Evolutionary conservation across 495 filamentous ascomycete genomes (phyloP).

Genomic region (Clohesyomyces aquaticus): DNA sequence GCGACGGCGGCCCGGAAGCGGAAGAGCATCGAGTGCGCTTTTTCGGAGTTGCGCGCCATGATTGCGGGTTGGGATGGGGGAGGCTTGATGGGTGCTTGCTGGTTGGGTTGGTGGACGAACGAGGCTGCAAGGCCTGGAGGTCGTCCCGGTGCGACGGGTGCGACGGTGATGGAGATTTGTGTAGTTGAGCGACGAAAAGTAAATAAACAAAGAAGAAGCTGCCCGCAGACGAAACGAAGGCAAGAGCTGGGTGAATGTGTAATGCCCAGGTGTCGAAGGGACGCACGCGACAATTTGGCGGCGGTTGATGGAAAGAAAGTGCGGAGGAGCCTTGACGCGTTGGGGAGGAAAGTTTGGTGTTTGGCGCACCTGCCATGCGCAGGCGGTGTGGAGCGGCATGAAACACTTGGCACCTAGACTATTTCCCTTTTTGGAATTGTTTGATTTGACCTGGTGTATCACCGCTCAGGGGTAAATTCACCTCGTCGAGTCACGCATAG

Average conservation of each 20-base stretch:
- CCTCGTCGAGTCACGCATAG: background rate
- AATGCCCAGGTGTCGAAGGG: background rate
- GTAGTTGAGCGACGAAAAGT: background rate
- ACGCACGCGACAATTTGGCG: background rate
- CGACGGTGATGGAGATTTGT: background rate
- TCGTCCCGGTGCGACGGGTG: background rate
- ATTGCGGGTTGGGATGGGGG: constrained; percentile 15
- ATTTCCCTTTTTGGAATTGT: background rate
- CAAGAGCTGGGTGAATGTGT: background rate
- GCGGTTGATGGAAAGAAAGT: background rate
- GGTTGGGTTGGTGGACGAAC: constrained; percentile 4
- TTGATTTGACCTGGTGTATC: background rate
- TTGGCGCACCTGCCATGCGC: background rate
- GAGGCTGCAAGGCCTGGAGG: background rate
- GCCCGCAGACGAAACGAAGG: constrained; percentile 27
- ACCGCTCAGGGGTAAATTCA: background rate
- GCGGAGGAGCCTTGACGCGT: constrained; percentile 14
- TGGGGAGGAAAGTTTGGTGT: constrained; percentile 32
- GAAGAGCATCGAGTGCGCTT: constrained; percentile 99
- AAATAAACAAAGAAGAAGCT: constrained; percentile 18
- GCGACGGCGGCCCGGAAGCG: constrained; percentile 98
- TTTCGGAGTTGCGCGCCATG: constrained; percentile 87
- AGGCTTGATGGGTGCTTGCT: background rate
- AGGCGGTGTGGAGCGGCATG: constrained; percentile 28
- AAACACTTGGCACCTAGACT: constrained; percentile 9